Evolutionary conservation across 345 rosid species (phyloP), one percentile per base, ranked within the genome.

Genomic region (Citrus unshiu): DNA sequence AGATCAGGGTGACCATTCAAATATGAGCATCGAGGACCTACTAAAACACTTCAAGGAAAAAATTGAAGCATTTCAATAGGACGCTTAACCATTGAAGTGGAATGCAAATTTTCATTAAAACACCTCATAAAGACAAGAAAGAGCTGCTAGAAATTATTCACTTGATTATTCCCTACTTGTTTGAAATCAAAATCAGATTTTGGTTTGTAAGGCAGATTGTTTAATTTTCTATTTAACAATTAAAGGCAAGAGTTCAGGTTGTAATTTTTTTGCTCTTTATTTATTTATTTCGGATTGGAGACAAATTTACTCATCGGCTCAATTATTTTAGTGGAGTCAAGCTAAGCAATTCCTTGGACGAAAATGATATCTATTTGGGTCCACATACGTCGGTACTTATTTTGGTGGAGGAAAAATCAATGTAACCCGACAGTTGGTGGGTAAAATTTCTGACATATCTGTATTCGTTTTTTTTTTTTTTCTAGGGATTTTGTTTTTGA

Each of bases 1-100:
- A 81, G 98, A 92, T 81, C 86, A 83, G 70, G 86, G 83, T 27
- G 98, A 91, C 68, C 93, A 84, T 77, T 68, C 90, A 6, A 86
- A 87, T 34, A 92, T 84, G 97, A 86, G 88, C 80, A 85, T 88
- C 0, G 89, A 82, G 37, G 82, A 79, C 84, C 84, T 97, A 68
- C 85, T 97, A 29, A 68, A 89, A 79, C 91, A 79, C 81, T 93
- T 93, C 68, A 77, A 80, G 87, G 81, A 86, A 56, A 93, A 89
- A 85, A 81, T 81, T 49, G 88, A 86, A 14, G 88, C 88, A 30
- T 93, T 83, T 83, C 91, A 83, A 63, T 92, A 89, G 58, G 64
- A 57, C 24, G 71, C 46, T 60, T n/a, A 63, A 30, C 58, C 46
- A 18, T 34, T 59, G 3, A 14, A 70, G 16, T 61, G 77, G 37